Base-by-base conservation (phyloP, 306 rosid genomes). In the Cicer judaicum region DNA sequence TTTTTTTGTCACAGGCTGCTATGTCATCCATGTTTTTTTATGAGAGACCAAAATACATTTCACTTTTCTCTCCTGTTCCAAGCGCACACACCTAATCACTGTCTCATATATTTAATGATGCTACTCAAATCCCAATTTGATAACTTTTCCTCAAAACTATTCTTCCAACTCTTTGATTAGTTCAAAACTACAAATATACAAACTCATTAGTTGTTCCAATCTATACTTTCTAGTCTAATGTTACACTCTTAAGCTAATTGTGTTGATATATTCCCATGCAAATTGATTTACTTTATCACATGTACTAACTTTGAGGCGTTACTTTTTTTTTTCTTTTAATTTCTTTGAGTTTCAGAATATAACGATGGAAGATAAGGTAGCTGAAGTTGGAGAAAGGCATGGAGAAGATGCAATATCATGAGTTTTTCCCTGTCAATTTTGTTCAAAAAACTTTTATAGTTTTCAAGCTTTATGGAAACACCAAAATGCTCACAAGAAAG, bases 361-460 rank as follows among this genome's bases (percentile, higher is more conserved):
- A 77, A 78, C 62, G 60, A 92, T 88, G 96, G 88, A 65, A 48
- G 72, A 78, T 11, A 80, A 76, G 53, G 72, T 47, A 50, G 47
- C 56, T 39, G 81, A 69, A 18, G 78, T 43, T 11, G 84, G 34
- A 29, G 34, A 29, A 29, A 29, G 34, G 5, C 34, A 29, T 3
- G 34, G 38, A 61, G 83, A 80, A 82, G 80, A 56, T 60, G 75
- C 80, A 50, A 24, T 76, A 12, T 77, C 89, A n/a, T 83, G 89
- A 73, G 77, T 89, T 8, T 92, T 92, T 75, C 90, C 91, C 1
- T 92, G 98, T 70, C 61, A 71, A 24, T 89, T 92, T 76, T 90
- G 98, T 65, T 78, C 96, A 77, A 92, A 94, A 85, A 87, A 84
- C 64, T 92, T 90, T 34, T 83, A 82, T 80, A 92, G 90, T 68